A percentile compares a stretch with the other conserved stretches of the same genome.
Evolutionary conservation across 768 basidiomycete species (phyloP).

Genomic region (Tephrocybe sp.): DNA sequence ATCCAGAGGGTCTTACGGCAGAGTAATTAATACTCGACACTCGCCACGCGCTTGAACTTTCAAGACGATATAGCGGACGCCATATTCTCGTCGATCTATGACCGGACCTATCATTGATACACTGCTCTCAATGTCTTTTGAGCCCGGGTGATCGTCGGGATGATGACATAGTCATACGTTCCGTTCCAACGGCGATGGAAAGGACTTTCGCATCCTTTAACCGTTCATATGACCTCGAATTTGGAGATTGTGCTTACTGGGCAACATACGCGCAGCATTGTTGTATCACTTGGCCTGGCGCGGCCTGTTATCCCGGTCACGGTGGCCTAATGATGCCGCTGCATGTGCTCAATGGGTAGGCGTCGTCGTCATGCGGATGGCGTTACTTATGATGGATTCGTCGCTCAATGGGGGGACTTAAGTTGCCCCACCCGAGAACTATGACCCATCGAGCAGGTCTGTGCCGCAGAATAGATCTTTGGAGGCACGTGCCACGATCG

Average conservation of each 20-base stretch:
- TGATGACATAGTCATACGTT: conserved; percentile 3
- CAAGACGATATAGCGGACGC: background rate
- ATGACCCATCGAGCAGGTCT: too few relatives aligned
- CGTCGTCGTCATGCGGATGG: too few relatives aligned
- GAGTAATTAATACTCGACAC: background rate
- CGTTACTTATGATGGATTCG: too few relatives aligned
- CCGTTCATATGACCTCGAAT: background rate
- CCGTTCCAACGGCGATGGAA: background rate
- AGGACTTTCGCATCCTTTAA: background rate
- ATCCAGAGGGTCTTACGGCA: background rate
- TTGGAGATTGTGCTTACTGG: background rate
- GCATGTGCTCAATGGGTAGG: too few relatives aligned
- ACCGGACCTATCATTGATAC: background rate
- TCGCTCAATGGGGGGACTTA: too few relatives aligned
- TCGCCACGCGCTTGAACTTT: too few relatives aligned
- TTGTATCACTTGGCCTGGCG: background rate
- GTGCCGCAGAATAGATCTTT: too few relatives aligned
- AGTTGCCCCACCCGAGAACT: too few relatives aligned
- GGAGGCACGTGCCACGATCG: too few relatives aligned
- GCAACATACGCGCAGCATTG: background rate
- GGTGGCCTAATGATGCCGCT: background rate
- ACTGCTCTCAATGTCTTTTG: background rate
- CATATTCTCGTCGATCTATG: conserved; percentile 10
- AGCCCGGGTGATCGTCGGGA: conserved; percentile 8
- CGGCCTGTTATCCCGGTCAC: background rate